Conservation (phyloP, 495 filamentous ascomycete species). For the Annulohypoxylon bovei region DNA sequence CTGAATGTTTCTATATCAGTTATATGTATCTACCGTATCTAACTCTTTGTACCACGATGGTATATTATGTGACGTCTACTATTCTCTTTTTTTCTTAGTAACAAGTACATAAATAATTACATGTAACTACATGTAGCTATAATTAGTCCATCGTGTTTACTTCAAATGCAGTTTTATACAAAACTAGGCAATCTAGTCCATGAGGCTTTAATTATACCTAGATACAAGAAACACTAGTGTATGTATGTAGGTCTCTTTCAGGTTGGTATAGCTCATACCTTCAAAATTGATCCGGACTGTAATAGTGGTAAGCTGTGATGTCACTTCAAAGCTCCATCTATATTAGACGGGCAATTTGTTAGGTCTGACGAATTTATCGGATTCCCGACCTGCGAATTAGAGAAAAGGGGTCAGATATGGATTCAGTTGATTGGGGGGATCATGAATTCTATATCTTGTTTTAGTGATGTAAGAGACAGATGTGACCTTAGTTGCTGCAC, state of each 20-base stretch:
- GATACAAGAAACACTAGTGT: no score
- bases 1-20: not conserved
- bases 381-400: not conserved
- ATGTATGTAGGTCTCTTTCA: not conserved
- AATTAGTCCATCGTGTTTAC: no score
- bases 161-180: no score
- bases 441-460: not conserved
- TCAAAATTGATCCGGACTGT: not conserved
- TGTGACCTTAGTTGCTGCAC: slow-evolving; percentile 6
- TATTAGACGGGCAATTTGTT: not conserved
- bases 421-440: slow-evolving; percentile 1
- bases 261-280: not conserved
- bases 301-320: slow-evolving; percentile 21
- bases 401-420: not conserved
- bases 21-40: not conserved
- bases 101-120: not conserved
- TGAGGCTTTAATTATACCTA: not conserved
- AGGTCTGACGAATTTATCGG: not conserved
- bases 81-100: not conserved
- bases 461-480: slow-evolving; percentile 19
- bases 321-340: slow-evolving; percentile 9
- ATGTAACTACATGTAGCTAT: no score
- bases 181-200: not conserved
- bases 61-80: not conserved
- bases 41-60: not conserved